A percentile compares a stretch with the other conserved stretches of the same genome.
phyloP scores from a whole-genome alignment of 2,329 filamentous ascomycete genomes.

The Pestalotiopsis fici region DNA sequence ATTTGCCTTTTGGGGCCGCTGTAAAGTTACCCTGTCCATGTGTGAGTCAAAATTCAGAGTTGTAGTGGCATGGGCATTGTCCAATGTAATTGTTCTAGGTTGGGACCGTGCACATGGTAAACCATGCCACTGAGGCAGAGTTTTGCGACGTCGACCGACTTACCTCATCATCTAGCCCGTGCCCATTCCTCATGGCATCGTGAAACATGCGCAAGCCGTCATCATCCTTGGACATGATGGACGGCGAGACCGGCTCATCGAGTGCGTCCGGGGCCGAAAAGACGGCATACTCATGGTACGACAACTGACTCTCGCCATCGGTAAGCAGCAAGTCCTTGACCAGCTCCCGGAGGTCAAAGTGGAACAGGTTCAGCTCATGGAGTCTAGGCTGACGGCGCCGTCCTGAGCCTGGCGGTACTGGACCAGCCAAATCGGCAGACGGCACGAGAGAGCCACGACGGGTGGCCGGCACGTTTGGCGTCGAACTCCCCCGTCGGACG shows the following conservation, averaged over 20 bases:
- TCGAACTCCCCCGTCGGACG: neutral
- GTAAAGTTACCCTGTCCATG: constrained; percentile 25
- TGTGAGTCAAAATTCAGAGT: neutral
- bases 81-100: neutral
- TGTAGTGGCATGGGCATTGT: neutral
- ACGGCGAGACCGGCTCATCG: constrained; percentile 23
- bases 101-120: neutral
- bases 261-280: constrained; percentile 21
- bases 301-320: constrained; percentile 23
- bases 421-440: neutral
- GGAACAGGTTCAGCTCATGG: constrained; percentile 24
- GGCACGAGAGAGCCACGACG: constrained; percentile 27
- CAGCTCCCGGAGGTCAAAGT: constrained; percentile 28
- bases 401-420: neutral
- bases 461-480: constrained; percentile 20
- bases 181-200: constrained; percentile 21
- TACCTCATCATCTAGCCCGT: constrained; percentile 27
- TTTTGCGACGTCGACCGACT: constrained; percentile 8
- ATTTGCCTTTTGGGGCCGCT: constrained; percentile 22
- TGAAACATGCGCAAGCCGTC: constrained; percentile 28
- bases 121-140: neutral
- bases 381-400: constrained; percentile 7
- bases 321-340: constrained; percentile 23
- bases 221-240: constrained; percentile 27
- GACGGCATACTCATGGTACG: constrained; percentile 32